phyloP scores from a whole-genome alignment of 371 early-diverging fungal species.

The Lichtheimia ramosa region DNA sequence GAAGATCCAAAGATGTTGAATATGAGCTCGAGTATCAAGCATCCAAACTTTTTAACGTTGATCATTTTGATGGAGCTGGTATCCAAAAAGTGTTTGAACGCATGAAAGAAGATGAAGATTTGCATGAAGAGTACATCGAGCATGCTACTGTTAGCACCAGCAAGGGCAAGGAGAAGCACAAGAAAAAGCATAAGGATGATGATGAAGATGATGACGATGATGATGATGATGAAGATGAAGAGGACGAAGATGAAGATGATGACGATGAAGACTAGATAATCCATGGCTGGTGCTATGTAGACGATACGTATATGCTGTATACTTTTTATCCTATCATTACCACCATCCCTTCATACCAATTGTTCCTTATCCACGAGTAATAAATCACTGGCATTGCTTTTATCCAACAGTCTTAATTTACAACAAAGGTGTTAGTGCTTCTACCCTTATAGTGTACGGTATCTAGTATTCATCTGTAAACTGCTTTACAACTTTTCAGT shows the following conservation, averaged over 20 bases:
- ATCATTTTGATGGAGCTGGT: constrained; percentile 21
- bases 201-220: constrained; percentile 9
- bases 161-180: constrained; percentile 7
- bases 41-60: constrained; percentile 28
- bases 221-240: constrained; percentile 9
- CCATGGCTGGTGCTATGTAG: too few species aligned
- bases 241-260: too few species aligned
- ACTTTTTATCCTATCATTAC: too few species aligned
- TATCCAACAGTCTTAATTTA: neutral
- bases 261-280: too few species aligned
- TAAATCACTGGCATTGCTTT: too few species aligned
- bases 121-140: constrained; percentile 8
- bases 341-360: too few species aligned
- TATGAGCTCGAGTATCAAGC: constrained; percentile 47
- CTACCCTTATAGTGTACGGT: neutral
- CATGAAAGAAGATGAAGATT: constrained; percentile 2
- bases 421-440: neutral
- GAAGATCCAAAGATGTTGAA: constrained; percentile 12
- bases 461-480: neutral
- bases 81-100: constrained; percentile 8
- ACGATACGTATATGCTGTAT: too few species aligned
- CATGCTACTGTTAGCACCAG: constrained; percentile 15
- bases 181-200: constrained; percentile 8
- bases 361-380: too few species aligned
- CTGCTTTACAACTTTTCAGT: constrained; percentile 74